These are phyloP conservation scores for Coniochaeta sp. DNA, from an alignment of 2,329 filamentous ascomycete species.

Conservation along the genomic window DNA sequence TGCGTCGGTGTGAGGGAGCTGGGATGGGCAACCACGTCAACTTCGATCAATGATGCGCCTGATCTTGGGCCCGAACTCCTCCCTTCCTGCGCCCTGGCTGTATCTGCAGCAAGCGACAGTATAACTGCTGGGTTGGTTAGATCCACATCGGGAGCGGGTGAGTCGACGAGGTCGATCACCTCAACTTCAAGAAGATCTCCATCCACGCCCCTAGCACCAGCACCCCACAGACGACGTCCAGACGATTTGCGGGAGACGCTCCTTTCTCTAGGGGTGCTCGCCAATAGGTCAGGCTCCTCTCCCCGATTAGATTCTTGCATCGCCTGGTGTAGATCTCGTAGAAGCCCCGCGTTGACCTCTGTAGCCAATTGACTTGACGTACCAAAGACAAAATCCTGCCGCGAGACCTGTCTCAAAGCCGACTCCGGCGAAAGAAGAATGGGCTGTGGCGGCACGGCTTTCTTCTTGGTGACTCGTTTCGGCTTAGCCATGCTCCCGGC, in stretches of 20 bases:
- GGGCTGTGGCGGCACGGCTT: slow-evolving; percentile 29
- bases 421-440: slow-evolving; percentile 61
- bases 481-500: slow-evolving; percentile 9
- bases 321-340: slow-evolving; percentile 55
- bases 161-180: slow-evolving; percentile 50
- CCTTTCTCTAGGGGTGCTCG: slow-evolving; percentile 15
- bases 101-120: slow-evolving; percentile 1
- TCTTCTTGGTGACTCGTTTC: slow-evolving; percentile 25
- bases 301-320: slow-evolving; percentile 50
- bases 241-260: slow-evolving; percentile 8
- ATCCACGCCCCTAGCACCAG: slow-evolving; percentile 57
- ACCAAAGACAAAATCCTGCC: slow-evolving; percentile 76
- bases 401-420: slow-evolving; percentile 56
- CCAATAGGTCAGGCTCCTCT: slow-evolving; percentile 30
- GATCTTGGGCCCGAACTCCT: not conserved
- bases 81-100: not conserved
- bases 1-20: not conserved
- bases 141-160: slow-evolving; percentile 21
- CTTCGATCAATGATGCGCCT: not conserved
- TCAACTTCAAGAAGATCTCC: slow-evolving; percentile 59
- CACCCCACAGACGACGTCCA: slow-evolving; percentile 57
- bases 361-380: slow-evolving; percentile 75
- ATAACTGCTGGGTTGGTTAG: slow-evolving; percentile 2
- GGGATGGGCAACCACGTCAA: not conserved
- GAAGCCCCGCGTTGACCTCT: slow-evolving; percentile 61